phyloP scores from a whole-genome alignment of 1,284 basidiomycete species.

The Veloboletus limbatus region DNA sequence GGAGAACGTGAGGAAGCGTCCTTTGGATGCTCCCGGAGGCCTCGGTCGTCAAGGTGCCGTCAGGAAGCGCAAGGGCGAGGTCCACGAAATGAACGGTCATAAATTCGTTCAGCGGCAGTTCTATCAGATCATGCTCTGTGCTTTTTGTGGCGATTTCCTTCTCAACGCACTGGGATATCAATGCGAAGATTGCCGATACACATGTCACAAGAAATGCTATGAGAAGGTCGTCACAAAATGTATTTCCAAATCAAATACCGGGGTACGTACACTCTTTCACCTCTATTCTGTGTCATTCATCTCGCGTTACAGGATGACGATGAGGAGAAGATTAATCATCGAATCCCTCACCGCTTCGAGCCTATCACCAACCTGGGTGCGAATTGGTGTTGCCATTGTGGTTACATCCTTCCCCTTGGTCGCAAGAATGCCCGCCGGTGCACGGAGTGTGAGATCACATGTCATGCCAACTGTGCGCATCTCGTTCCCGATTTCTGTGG shows the following conservation, averaged over 20 bases:
- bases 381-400: conserved; percentile 99
- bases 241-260: conserved; percentile 94
- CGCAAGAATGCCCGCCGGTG: conserved; percentile 96
- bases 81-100: conserved; percentile 99
- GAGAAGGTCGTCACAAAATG: conserved; percentile 99
- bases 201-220: conserved; percentile 98
- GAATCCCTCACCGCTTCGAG: conserved; percentile 98
- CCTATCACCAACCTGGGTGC: conserved; percentile 96
- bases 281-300: conserved; percentile 7
- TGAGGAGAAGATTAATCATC: conserved; percentile 98
- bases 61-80: conserved; percentile 96
- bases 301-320: conserved; percentile 78
- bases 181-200: conserved; percentile 99
- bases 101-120: conserved; percentile 98
- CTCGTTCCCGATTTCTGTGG: conserved; percentile 99
- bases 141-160: conserved; percentile 96
- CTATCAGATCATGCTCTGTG: conserved; percentile 98
- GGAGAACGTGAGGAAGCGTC: conserved; percentile 93
- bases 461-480: conserved; percentile 97
- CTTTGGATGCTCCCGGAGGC: conserved; percentile 83
- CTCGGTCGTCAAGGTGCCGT: conserved; percentile 98
- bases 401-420: conserved; percentile 96
- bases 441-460: conserved; percentile 94
- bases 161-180: conserved; percentile 97
- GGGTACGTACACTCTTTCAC: conserved; percentile 53